These are phyloP conservation scores for Suaeda aralocaspica DNA, from an alignment of 148 eudicot species.

Conservation along the genomic window DNA sequence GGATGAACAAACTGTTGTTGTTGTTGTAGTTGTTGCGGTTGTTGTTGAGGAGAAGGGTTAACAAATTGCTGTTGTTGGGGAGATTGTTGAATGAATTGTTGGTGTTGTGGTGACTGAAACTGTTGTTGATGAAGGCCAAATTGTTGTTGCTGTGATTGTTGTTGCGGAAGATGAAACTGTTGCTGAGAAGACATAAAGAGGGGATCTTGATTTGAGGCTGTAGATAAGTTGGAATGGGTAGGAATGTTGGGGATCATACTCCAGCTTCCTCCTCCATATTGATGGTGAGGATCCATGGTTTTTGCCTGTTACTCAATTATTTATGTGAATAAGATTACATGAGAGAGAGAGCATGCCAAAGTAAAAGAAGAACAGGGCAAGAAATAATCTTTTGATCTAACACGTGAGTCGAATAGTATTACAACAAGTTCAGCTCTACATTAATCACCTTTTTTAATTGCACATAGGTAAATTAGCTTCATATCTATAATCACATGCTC, in stretches of 20 bases:
- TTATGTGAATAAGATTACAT: too few relatives aligned
- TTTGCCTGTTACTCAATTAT: background rate
- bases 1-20: conserved; percentile 27
- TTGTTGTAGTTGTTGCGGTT: conserved; percentile 24
- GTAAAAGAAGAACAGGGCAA: too few relatives aligned
- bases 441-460: too few relatives aligned
- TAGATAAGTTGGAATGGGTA: conserved; percentile 39
- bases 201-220: conserved; percentile 70
- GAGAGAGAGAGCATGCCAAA: background rate
- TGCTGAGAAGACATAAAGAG: conserved; percentile 47
- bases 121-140: conserved; percentile 34
- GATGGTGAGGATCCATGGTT: conserved; percentile 43
- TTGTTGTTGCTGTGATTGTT: conserved; percentile 41
- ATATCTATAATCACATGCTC: too few relatives aligned
- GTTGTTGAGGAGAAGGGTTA: conserved; percentile 25
- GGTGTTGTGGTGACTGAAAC: conserved; percentile 29
- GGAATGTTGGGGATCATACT: conserved; percentile 67
- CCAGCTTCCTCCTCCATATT: conserved; percentile 84
- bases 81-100: conserved; percentile 27
- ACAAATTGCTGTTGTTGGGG: conserved; percentile 32
- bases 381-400: too few relatives aligned
- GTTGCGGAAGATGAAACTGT: conserved; percentile 39
- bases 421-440: too few relatives aligned
- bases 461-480: too few relatives aligned
- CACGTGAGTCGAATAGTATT: too few relatives aligned